Evolutionary conservation across 2,329 filamentous ascomycete genomes (phyloP).

Genomic region (Botrytis aclada): DNA sequence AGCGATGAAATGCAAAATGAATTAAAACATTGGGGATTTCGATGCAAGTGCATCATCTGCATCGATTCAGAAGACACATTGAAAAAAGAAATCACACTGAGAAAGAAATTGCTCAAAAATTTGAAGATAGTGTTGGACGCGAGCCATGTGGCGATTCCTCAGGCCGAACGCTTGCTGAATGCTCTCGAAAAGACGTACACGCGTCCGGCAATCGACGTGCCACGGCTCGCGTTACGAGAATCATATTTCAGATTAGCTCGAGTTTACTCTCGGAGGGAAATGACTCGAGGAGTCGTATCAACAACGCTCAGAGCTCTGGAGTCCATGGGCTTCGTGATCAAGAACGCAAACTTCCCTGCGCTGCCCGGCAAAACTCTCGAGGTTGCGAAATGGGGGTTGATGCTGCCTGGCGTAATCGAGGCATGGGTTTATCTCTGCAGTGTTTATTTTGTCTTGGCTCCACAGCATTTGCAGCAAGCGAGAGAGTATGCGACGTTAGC

Average conservation of each 20-base stretch:
- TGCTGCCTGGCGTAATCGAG: conserved; percentile 17
- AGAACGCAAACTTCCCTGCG: conserved; percentile 15
- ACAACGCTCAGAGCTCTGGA: conserved; percentile 17
- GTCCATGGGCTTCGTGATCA: conserved; percentile 22
- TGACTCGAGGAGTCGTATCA: background rate
- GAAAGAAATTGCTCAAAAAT: conserved; percentile 16
- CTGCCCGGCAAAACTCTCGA: background rate
- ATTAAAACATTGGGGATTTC: conserved; percentile 20
- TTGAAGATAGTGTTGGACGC: conserved; percentile 17
- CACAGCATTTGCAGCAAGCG: conserved; percentile 4
- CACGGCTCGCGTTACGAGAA: conserved; percentile 20
- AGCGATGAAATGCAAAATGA: conserved; percentile 17
- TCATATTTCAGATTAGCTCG: conserved; percentile 19
- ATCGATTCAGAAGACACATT: conserved; percentile 12
- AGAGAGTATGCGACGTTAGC: conserved; percentile 11
- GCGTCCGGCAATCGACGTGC: conserved; percentile 4
- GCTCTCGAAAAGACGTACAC: conserved; percentile 19
- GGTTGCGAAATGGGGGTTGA: conserved; percentile 23
- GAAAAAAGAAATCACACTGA: conserved; percentile 5
- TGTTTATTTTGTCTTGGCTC: conserved; percentile 18
- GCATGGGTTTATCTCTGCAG: conserved; percentile 20
- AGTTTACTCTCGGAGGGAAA: conserved; percentile 13
- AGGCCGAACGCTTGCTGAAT: conserved; percentile 17
- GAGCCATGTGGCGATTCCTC: conserved; percentile 12
- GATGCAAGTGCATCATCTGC: conserved; percentile 23